Conservation (phyloP, 2,329 filamentous ascomycete species). For the Teratosphaeria nubilosa region DNA sequence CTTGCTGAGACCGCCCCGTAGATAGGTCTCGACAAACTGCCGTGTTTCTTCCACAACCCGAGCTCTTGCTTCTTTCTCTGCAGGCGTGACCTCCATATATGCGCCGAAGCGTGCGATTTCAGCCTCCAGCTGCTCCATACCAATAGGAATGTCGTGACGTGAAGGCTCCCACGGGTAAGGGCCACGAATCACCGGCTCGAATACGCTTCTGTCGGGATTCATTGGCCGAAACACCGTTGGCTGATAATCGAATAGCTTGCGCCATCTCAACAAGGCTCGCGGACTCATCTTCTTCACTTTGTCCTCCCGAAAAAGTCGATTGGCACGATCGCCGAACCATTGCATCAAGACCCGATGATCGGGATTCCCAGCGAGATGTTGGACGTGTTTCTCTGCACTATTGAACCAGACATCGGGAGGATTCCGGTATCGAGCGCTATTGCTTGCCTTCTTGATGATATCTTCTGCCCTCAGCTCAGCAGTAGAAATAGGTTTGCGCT, state of each 20-base stretch:
- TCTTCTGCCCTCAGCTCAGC: neutral
- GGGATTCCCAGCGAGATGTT: neutral
- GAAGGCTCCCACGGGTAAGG: neutral
- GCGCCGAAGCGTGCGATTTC: slow-evolving; percentile 38
- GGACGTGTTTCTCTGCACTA: neutral
- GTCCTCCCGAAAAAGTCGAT: neutral
- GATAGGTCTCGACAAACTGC: neutral
- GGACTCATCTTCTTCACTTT: neutral
- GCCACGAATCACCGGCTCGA: neutral
- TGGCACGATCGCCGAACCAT: neutral
- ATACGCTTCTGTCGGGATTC: neutral
- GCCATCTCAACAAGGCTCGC: neutral
- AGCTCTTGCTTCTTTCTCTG: slow-evolving; percentile 32
- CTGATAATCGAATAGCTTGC: neutral
- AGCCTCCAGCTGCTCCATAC: neutral
- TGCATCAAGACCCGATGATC: neutral
- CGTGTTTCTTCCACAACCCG: slow-evolving; percentile 23
- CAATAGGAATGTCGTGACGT: neutral
- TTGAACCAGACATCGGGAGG: neutral
- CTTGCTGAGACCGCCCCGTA: neutral
- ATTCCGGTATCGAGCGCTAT: neutral
- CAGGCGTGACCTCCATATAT: slow-evolving; percentile 34
- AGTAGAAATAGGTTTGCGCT: neutral
- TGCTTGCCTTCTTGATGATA: neutral
- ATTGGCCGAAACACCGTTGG: neutral